Evolutionary conservation across 2,329 filamentous ascomycete species (phyloP).

Genomic region (Fusarium haematococcum): DNA sequence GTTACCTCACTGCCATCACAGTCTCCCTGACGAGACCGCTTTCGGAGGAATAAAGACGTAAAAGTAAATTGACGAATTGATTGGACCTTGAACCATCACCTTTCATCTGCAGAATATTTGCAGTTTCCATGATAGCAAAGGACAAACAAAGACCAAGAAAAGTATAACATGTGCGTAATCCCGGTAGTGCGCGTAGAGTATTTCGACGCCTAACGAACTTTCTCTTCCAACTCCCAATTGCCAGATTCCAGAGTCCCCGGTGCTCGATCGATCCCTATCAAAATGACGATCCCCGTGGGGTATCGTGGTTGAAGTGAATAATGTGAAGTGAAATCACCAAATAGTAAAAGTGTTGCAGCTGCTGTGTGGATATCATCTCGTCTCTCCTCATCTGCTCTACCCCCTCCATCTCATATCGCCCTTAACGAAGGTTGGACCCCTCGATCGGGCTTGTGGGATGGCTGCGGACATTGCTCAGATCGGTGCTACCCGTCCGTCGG

Average conservation of each 20-base stretch:
- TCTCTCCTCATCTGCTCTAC: constrained; percentile 8
- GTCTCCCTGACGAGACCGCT: not conserved
- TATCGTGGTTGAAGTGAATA: constrained; percentile 36
- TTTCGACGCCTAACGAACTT: constrained; percentile 43
- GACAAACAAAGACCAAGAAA: constrained; percentile 30
- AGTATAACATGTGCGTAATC: constrained; percentile 34
- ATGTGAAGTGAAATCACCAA: constrained; percentile 36
- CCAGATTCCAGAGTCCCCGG: constrained; percentile 41
- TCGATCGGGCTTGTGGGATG: constrained; percentile 70
- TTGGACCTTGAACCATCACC: constrained; percentile 9
- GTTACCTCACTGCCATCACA: not conserved
- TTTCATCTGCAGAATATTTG: constrained; percentile 18
- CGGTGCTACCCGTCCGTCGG: constrained; percentile 85
- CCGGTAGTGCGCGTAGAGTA: constrained; percentile 32
- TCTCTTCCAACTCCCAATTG: constrained; percentile 48
- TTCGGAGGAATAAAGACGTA: not conserved
- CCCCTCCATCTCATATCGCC: not conserved
- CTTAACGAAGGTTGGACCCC: constrained; percentile 46
- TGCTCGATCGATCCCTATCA: constrained; percentile 38
- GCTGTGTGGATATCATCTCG: constrained; percentile 34
- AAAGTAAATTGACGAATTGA: constrained; percentile 2
- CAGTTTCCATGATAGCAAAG: constrained; percentile 32
- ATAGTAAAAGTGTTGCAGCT: constrained; percentile 33
- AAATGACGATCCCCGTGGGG: constrained; percentile 27
- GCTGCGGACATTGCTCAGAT: constrained; percentile 71